These are phyloP conservation scores for Brassica hybrid DNA, from an alignment of 441 rosid species.

Conservation along the genomic window DNA sequence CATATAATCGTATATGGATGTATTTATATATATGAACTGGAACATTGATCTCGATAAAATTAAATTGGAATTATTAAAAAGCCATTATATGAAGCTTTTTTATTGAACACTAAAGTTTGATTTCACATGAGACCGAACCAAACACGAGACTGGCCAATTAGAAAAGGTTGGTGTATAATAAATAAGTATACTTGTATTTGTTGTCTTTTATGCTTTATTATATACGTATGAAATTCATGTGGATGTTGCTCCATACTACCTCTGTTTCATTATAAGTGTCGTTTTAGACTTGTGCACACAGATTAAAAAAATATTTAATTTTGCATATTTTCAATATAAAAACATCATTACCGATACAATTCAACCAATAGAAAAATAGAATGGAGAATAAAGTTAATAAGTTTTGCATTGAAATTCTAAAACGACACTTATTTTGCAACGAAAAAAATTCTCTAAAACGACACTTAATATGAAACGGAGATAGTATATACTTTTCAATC, in stretches of 20 bases:
- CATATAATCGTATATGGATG: constrained; percentile 5
- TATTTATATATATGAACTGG: background rate
- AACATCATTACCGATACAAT: too few species aligned
- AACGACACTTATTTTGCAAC: too few species aligned
- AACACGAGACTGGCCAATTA: constrained; percentile 16
- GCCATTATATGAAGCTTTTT: constrained; percentile 18
- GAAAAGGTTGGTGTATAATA: constrained; percentile 8
- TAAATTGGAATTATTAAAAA: constrained; percentile 31
- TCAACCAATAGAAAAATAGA: too few species aligned
- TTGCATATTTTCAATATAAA: too few species aligned
- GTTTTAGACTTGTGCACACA: too few species aligned
- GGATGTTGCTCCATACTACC: constrained; percentile 27
- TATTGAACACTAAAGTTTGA: constrained; percentile 30
- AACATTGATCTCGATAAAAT: background rate
- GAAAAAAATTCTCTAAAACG: too few species aligned
- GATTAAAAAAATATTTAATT: too few species aligned
- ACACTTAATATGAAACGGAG: too few species aligned
- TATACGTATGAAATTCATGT: constrained; percentile 26
- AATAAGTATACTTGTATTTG: constrained; percentile 3
- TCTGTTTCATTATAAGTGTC: too few species aligned
- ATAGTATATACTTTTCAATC: background rate
- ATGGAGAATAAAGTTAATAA: too few species aligned
- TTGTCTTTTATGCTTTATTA: constrained; percentile 18
- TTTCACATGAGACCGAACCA: constrained; percentile 34
- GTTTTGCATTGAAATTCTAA: too few species aligned